Conservation (phyloP, 192 early-diverging fungal genomes). For the Podochytrium sp. region DNA sequence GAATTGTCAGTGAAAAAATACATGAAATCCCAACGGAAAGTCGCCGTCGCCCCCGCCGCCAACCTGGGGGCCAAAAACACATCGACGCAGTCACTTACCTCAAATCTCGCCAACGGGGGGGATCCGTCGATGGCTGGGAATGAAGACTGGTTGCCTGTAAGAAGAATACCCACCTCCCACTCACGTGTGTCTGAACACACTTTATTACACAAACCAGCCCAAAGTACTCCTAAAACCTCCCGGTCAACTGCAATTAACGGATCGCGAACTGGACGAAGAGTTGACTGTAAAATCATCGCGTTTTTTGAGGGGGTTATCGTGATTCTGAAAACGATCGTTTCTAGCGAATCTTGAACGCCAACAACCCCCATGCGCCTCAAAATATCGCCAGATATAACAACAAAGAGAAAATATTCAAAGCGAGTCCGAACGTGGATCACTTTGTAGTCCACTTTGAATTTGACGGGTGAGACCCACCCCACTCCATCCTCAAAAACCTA, state of each 20-base stretch:
- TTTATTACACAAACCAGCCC: slow-evolving; percentile 40
- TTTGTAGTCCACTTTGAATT: slow-evolving; percentile 66
- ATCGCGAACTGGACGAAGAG: slow-evolving; percentile 63
- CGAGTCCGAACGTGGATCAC: slow-evolving; percentile 64
- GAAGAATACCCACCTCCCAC: slow-evolving; percentile 8
- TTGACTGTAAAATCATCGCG: slow-evolving; percentile 50
- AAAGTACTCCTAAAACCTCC: slow-evolving; percentile 66
- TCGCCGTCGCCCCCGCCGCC: slow-evolving; percentile 19
- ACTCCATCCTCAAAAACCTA: background rate
- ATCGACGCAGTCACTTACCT: slow-evolving; percentile 50
- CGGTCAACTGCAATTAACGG: slow-evolving; percentile 56
- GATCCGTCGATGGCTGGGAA: slow-evolving; percentile 33
- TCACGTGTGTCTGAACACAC: background rate
- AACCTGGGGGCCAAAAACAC: slow-evolving; percentile 30
- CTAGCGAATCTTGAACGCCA: slow-evolving; percentile 63
- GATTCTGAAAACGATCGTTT: background rate
- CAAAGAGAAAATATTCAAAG: slow-evolving; percentile 62
- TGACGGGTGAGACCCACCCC: slow-evolving; percentile 57
- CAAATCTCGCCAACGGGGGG: slow-evolving; percentile 27
- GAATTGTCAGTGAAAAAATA: slow-evolving; percentile 12
- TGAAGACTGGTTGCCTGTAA: slow-evolving; percentile 64
- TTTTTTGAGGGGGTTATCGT: background rate
- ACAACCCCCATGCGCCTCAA: slow-evolving; percentile 68
- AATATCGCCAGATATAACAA: slow-evolving; percentile 65
- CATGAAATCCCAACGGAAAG: slow-evolving; percentile 31